Base-by-base conservation (phyloP, 495 filamentous ascomycete genomes). In the Hypoxylon fuscum region DNA sequence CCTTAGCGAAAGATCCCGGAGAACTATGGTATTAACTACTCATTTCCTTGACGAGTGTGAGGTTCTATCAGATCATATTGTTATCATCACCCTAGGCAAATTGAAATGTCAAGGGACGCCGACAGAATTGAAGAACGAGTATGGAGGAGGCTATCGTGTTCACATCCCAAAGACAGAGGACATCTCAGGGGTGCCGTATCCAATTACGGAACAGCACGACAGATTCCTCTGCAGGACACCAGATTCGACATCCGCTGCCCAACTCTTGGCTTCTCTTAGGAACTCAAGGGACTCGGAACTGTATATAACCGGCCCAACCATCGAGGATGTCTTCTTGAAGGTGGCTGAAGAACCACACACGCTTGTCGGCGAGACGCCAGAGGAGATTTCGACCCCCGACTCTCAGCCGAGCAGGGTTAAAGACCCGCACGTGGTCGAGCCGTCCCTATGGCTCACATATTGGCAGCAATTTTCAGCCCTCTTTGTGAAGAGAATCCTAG, bases 251-350 rank as follows among this genome's bases (percentile, higher is more conserved):
- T 72, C 81, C 27, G 83, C 87, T 14, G 81, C 83, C 2, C 61
- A 68, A 1, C 76, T 90, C 17, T 75, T 92, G 27, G 74, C 74
- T 18, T 66, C 66, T 7, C 74, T 91, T 4, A 87, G 90, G 63
- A 62, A 68, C 1, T 68, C 77, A 2, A 79, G 76, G 0, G 71
- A 86, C 22, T 74, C 73, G 1, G 83, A 89, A n/a, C 87, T 88
- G 69, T 83, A 85, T 29, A 80, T 90, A 37, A 81, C 79, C 31
- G 88, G 89, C 0, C 89, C 89, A 5, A 90, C 87, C 0, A 89
- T 92, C 41, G 88, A 90, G 60, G 87, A 89, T 62, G 86, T 91
- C 0, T 92, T 92, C 71, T 76, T 91, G 14, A 87, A 86, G 38
- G 78, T 91, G 29, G 87, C 88, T 0, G 84, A 85, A 35, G 87